phyloP scores from a whole-genome alignment of 495 filamentous ascomycete genomes.

The Aspergillus bertholletiae region DNA sequence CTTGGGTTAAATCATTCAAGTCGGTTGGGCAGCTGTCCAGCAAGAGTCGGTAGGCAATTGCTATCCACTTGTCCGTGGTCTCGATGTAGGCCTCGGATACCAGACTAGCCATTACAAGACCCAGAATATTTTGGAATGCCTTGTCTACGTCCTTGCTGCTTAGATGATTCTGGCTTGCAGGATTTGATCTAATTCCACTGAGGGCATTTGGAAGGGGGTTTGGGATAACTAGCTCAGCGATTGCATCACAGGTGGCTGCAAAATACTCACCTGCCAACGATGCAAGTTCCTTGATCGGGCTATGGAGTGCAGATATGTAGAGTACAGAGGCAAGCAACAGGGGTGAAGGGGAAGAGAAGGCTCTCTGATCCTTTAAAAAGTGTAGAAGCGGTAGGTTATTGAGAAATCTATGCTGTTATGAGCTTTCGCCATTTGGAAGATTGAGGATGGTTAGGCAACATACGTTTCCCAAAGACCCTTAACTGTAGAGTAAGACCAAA shows the following conservation, averaged over 20 bases:
- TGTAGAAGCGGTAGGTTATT: slow-evolving; percentile 37
- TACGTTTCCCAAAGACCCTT: slow-evolving; percentile 35
- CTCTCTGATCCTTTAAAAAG: slow-evolving; percentile 32
- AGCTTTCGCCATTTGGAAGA: not conserved
- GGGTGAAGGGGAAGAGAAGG: slow-evolving; percentile 32
- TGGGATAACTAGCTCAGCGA: slow-evolving; percentile 29
- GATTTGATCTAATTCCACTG: not conserved
- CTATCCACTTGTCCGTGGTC: slow-evolving; percentile 37
- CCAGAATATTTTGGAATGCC: slow-evolving; percentile 35
- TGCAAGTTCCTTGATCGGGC: slow-evolving; percentile 23
- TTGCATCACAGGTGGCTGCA: slow-evolving; percentile 31
- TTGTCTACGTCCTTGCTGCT: slow-evolving; percentile 3
- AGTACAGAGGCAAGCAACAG: slow-evolving; percentile 37
- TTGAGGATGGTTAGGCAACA: slow-evolving; percentile 2
- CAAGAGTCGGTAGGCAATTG: slow-evolving; percentile 37
- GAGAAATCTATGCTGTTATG: slow-evolving; percentile 24
- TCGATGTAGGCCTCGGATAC: slow-evolving; percentile 36
- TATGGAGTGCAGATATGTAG: slow-evolving; percentile 36
- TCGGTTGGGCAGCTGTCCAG: slow-evolving; percentile 28
- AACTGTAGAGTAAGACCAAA: slow-evolving; percentile 31
- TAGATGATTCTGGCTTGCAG: not conserved
- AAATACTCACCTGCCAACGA: slow-evolving; percentile 29
- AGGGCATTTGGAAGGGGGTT: not conserved
- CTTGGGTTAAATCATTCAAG: slow-evolving; percentile 15
- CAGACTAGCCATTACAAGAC: slow-evolving; percentile 39